Base-by-base conservation (phyloP, 2,329 filamentous ascomycete genomes). In the Fusarium redolens region DNA sequence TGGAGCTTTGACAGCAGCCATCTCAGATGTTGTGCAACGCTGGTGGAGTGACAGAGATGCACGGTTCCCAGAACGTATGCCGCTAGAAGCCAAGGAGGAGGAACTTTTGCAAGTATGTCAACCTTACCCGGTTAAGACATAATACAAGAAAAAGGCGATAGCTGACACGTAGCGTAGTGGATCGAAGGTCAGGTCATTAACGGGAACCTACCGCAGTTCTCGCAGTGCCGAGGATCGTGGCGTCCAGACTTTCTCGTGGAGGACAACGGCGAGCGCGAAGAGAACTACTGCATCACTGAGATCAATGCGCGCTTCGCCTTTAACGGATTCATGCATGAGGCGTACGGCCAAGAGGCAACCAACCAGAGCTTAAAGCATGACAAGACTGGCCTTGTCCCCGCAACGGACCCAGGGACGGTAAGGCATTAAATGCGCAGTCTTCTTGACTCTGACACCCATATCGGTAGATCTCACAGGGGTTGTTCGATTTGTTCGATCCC, bases 231-330 rank as follows among this genome's bases (percentile, higher is more conserved):
- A 37, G 81, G 81, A 5, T 82, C 81, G 2, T 83, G 82, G 80
- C 76, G 83, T 20, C 83, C 83, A 12, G 82, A 84, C 51, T 83
- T 84, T 52, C 66, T 85, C 2, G 76, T 84, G 3, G 81, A 82
- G 31, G 73, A 80, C 3, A 61, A 38, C 5, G 43, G 50, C 4
- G 41, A 63, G 3, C 65, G 55, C 20, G 20, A 60, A 20, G 78
- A 82, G 38, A 75, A 72, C 18, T 81, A 77, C 31, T 63, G 77
- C 11, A 79, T 85, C 10, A 82, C 82, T 5, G 83, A 85, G 28
- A 84, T 85, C 40, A 85, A 85, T 52, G 82, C 81, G 3, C 79
- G 83, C 1, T 85, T 84, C 55, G 75, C 77, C 15, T 84, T 84
- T 62, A 85, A 84, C 47, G 81, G 81, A 0, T 82, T 80, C 33